Conservation (phyloP, 352 stramenopile species). For the Plasmopara viticola region DNA sequence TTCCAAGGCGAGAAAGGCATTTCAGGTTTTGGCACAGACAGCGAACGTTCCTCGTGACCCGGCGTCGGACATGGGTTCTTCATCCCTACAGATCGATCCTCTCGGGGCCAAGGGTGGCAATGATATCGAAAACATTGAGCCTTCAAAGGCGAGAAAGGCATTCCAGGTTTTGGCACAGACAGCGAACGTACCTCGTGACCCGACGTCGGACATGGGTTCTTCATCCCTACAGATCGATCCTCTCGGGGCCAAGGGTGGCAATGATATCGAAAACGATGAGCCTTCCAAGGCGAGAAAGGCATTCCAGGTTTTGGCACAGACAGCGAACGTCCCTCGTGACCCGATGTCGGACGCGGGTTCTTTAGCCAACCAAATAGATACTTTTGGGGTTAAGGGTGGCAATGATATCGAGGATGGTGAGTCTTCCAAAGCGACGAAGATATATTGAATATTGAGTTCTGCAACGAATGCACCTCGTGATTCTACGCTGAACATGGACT, state of each 20-base stretch:
- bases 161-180: not conserved
- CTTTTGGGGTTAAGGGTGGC: slow-evolving; percentile 2
- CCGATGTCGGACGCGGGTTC: no score
- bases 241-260: slow-evolving; percentile 2
- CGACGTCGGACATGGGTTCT: not conserved
- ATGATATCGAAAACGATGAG: slow-evolving; percentile 7
- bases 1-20: not conserved
- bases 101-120: slow-evolving; percentile 3
- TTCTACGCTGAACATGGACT: not conserved
- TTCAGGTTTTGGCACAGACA: not conserved
- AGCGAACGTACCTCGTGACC: not conserved
- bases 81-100: not conserved
- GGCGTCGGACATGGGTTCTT: not conserved
- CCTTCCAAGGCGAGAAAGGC: slow-evolving; percentile 6
- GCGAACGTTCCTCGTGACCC: not conserved
- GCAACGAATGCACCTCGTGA: no score
- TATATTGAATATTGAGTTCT: no score
- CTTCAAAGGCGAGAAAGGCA: slow-evolving; percentile 6
- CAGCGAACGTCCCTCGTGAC: no score
- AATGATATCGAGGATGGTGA: slow-evolving; percentile 7
- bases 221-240: not conserved
- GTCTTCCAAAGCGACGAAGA: slow-evolving; percentile 4
- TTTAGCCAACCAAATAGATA: no score
- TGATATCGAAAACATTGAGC: slow-evolving; percentile 4
- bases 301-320: not conserved